Evolutionary conservation across 345 rosid species (phyloP).

Genomic region (Aegle marmelos): DNA sequence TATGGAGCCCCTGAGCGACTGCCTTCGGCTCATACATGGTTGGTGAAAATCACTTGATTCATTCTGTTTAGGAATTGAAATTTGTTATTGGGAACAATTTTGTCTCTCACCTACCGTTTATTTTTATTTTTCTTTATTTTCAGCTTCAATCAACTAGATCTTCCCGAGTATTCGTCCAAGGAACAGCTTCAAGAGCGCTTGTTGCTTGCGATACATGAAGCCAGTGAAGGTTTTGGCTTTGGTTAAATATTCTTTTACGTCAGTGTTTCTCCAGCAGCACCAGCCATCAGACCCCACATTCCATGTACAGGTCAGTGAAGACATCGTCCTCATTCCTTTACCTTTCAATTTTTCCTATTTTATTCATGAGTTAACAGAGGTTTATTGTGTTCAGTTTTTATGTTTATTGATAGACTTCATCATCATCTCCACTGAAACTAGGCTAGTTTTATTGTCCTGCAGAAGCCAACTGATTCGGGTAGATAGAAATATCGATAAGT

Average conservation of each 20-base stretch:
- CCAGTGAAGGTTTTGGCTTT: conserved; percentile 95
- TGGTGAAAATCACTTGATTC: conserved; percentile 7
- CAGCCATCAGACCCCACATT: conserved; percentile 14
- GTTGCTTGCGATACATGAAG: conserved; percentile 95
- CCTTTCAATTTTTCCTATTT: not conserved
- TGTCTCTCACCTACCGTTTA: not conserved
- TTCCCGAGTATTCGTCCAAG: conserved; percentile 80
- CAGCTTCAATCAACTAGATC: conserved; percentile 97
- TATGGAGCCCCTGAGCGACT: conserved; percentile 91
- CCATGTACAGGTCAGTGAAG: conserved; percentile 33
- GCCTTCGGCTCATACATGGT: conserved; percentile 99
- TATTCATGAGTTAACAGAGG: not conserved
- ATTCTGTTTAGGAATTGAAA: not conserved
- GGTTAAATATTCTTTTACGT: conserved; percentile 36
- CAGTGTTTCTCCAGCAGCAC: conserved; percentile 1
- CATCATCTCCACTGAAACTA: not conserved
- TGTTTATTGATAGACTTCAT: not conserved
- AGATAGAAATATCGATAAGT: conserved; percentile 21
- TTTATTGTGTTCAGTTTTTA: not conserved
- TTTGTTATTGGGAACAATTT: not conserved
- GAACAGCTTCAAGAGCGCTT: conserved; percentile 83
- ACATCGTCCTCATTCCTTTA: not conserved
- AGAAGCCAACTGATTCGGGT: conserved; percentile 19
- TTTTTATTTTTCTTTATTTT: conserved; percentile 1
- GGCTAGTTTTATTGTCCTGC: not conserved